Evolutionary conservation across 208 protist species (phyloP), one percentile per base, ranked within the genome.

Genomic region (Leishmania guyanensis): DNA sequence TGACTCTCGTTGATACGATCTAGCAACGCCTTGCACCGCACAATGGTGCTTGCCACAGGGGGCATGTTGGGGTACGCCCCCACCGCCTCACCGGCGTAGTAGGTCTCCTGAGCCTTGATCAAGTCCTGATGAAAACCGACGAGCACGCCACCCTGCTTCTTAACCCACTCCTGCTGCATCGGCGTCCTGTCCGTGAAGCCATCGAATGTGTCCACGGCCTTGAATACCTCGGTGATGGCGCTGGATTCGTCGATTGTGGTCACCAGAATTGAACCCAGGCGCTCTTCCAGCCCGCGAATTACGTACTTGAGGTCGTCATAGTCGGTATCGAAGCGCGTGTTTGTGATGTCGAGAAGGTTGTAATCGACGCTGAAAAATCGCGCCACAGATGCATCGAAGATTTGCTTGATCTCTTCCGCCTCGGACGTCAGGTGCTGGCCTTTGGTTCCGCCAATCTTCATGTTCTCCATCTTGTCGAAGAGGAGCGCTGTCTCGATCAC

Each of bases 141-240:
- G 33, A 98, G 88, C 66, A 98, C 96, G 56, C 86, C 90, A 66
- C 86, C 82, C 82, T 99, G 96, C 90, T 99, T 98, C 75, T 95
- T 97, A 29, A 97, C 83, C 90, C 98, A 98, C 87, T 99, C 98
- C 81, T 97, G 89, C 80, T 99, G 92, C 83, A 99, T 96, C 36
- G 94, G 93, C 39, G 94, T 92, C 70, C 98, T 94, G 53, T 99
- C 95, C 17, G 98, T 95, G 80, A 99, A 96, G 53, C 92, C 96
- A 65, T 99, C 98, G 86, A 99, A 99, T 16, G 95, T 97, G 83
- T 99, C 98, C 6, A 99, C 95, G 2, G 99, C 93, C 81, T 99
- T 99, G 86, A 99, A 99, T 20, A 98, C 90, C 77, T 96, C 92
- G 4, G 94, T 92, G 74, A 99, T 94, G 17, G 98, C 98, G 71